Base-by-base conservation (phyloP, 176 grass and related monocot genomes). In the Microstegium vimineum region DNA sequence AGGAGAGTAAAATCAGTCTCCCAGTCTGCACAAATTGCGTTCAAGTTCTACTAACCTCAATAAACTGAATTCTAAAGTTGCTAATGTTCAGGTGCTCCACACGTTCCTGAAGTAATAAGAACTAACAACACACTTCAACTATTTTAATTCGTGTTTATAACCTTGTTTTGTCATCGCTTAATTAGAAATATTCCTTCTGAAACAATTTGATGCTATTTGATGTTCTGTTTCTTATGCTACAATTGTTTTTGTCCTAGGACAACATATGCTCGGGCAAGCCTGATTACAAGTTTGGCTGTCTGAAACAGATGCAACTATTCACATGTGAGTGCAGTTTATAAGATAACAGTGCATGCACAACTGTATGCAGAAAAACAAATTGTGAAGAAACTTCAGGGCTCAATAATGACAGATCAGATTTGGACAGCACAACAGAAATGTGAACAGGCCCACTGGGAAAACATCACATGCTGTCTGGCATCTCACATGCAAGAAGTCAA, bases 401-500 rank as follows among this genome's bases (percentile, higher is more conserved):
- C 84, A 87, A 83, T 83, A 75, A 83, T 83, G 84, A 78, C 69
- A 86, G 73, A 75, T 70, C 84, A 83, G 84, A 54, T 83, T 90
- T 80, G 80, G 84, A 90, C 80, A 86, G 74, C 47, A 5, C 74
- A 79, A 86, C 74, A 87, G 72, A 75, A 69, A 82, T 76, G 62
- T 16, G 60, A 82, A 47, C 28, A 90, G 88, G 49, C 79, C 88
- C 84, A 86, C 88, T 69, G 59, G 27, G 74, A 79, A 83, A 65
- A 47, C 33, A 32, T 83, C 76, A 82, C 67, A 83, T 90, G 84
- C 75, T 90, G 84, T 81, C 75, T 86, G 80, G 60, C 80, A 82
- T 86, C 62, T 68, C 69, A 83, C 88, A 83, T 51, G 76, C 84
- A 86, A 63, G 88, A 86, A 90, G 88, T 90, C 83, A 86, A 90